Conservation (phyloP, 2,329 filamentous ascomycete genomes). For the Verticillium zaregamsianum region DNA sequence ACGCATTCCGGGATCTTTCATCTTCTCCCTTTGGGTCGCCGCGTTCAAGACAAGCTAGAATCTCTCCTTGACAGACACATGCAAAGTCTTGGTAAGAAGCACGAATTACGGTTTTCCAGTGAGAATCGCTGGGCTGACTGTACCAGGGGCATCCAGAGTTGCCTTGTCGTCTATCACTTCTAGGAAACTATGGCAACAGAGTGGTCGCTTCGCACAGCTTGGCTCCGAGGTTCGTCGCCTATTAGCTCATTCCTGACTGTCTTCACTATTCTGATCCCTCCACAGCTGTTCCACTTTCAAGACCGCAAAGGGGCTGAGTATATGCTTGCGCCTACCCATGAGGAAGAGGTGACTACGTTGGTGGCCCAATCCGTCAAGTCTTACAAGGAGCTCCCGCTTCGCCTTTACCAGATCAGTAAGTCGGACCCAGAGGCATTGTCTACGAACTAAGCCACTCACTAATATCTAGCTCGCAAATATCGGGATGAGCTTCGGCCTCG, state of each 20-base stretch:
- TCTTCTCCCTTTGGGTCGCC: slow-evolving; percentile 77
- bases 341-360: slow-evolving; percentile 89
- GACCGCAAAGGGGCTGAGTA: slow-evolving; percentile 74
- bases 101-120: too few relatives aligned
- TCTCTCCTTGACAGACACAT: slow-evolving; percentile 85
- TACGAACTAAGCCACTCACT: slow-evolving; percentile 2
- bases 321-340: slow-evolving; percentile 86
- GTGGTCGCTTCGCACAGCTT: slow-evolving; percentile 71
- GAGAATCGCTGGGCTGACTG: neutral
- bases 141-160: slow-evolving; percentile 69
- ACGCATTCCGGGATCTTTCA: slow-evolving; percentile 91
- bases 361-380: slow-evolving; percentile 71
- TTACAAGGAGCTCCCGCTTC: slow-evolving; percentile 79
- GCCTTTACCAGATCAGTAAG: slow-evolving; percentile 85
- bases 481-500: slow-evolving; percentile 87
- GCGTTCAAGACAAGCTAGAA: slow-evolving; percentile 87
- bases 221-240: slow-evolving; percentile 61
- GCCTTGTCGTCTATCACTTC: slow-evolving; percentile 83
- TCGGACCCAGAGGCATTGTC: neutral
- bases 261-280: slow-evolving; percentile 12
- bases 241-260: neutral
- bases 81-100: slow-evolving; percentile 58
- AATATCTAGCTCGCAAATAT: slow-evolving; percentile 72
- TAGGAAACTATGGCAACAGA: slow-evolving; percentile 76
- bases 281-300: slow-evolving; percentile 70